Base-by-base conservation (phyloP, 495 filamentous ascomycete genomes). In the Letharia columbiana region DNA sequence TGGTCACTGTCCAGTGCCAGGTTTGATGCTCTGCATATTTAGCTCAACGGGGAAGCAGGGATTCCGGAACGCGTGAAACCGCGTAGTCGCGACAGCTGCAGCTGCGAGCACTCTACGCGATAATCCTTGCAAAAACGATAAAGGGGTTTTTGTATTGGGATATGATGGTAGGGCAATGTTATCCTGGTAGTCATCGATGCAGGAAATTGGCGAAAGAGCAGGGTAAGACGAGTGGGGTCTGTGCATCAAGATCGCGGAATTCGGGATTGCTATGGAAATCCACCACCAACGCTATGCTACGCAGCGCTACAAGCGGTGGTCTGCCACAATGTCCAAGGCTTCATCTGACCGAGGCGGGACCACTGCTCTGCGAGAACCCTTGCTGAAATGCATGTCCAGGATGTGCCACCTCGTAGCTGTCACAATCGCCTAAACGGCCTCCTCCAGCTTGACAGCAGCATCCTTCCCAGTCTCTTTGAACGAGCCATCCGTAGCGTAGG, bases 91-190 rank as follows among this genome's bases (percentile, higher is more conserved):
- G 62, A 49, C 28, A 31, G 40, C 23, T 54, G 28, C 56, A 66
- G 39, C 62, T 67, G 68, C 65, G 67, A 44, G 65, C 68, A 70
- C 68, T 70, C n/a, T 63, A 69, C 61, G 64, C 61, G 61, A n/a
- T 54, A 54, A 59, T 41, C 59, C 41, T 49, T 40, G 50, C 37
- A 49, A 45, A n/a, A 44, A 10, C 44, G 20, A 58, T 60, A 10
- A 4, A 18, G 18, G 37, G n/a, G 4, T 18, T 31, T 0, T 54
- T 1, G 17, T 1, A 49, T 49, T 18, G 20, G 3, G 5, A 49
- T 10, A 15, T 12, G 4, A 15, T 31, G 23, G 15, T 10, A 54
- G 12, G 10, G 11, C 23, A 31, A 15, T 8, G n/a, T 31, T 13
- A 31, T 54, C 28, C 8, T 23, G 3, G 45, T 20, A 10, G 45